Base-by-base conservation (phyloP, 129 eudicot genomes). In the Apium graveolens region DNA sequence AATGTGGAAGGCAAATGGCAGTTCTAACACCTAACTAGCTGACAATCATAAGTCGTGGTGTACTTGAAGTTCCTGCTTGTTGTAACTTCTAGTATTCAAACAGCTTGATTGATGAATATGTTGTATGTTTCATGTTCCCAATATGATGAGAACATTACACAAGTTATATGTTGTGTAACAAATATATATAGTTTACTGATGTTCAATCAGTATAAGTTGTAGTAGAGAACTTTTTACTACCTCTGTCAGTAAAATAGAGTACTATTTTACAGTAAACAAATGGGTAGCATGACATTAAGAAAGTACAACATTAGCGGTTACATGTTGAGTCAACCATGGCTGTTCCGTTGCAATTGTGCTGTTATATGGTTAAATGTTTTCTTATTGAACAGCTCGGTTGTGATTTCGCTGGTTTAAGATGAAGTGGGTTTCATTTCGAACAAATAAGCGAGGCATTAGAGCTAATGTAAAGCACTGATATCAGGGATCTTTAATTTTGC, bases 1-100 rank as follows among this genome's bases (percentile, higher is more conserved):
- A 37, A 87, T 93, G 86, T 89, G 60, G 69, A 86, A 88, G 81
- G 87, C 96, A 85, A 88, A 80, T 83, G 78, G 85, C 78, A 73
- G 78, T 78, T 83, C 83, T 78, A 83, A 88, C 78, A 82, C 80
- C 70, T 87, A 80, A 81, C 68, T 60, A 26, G 34, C 68, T 60
- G 68, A 60, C 76, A 24, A 32, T 74, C 77, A 21, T 44, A 20
- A 75, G 70, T 75, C 48, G 20, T 46, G 83, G 68, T 72, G 11
- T 42, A 48, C 79, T 48, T 70, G 70, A 66, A 82, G 74, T 75
- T 75, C 18, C 68, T 73, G 49, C 74, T 68, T 20, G 80, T 35
- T 60, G 66, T 27, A 70, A 76, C 77, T 74, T 72, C 62, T 41
- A 41, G 80, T 14, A 78, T 82, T 80, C 83, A 45, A 42, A 69